phyloP scores from a whole-genome alignment of 1,284 basidiomycete species.

The Cutaneotrichosporon dermatis region DNA sequence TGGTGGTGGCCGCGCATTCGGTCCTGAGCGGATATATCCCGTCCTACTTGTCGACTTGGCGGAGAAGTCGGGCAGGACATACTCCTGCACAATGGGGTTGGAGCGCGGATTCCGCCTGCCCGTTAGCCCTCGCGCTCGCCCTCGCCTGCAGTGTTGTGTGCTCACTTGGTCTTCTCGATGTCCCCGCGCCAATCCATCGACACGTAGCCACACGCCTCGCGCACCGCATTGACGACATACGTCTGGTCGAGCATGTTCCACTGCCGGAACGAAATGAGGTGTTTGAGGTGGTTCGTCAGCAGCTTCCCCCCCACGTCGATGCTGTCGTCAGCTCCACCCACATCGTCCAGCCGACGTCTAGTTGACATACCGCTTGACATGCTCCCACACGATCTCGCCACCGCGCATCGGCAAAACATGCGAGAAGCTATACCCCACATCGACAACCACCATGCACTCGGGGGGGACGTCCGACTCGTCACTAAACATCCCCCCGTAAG shows the following conservation, averaged over 20 bases:
- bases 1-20: slow-evolving; percentile 29
- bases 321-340: slow-evolving; percentile 49
- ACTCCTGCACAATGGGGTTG: slow-evolving; percentile 76
- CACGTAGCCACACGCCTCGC: slow-evolving; percentile 81
- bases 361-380: slow-evolving; percentile 66
- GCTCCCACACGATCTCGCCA: slow-evolving; percentile 68
- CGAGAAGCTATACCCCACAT: slow-evolving; percentile 88
- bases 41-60: slow-evolving; percentile 53
- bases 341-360: too few species aligned
- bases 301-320: slow-evolving; percentile 92
- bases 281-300: slow-evolving; percentile 89
- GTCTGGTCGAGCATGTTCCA: slow-evolving; percentile 97
- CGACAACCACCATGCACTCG: slow-evolving; percentile 76
- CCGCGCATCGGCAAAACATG: slow-evolving; percentile 81
- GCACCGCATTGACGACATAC: slow-evolving; percentile 83
- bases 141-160: background rate
- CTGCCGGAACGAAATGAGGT: slow-evolving; percentile 86
- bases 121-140: too few species aligned
- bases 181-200: slow-evolving; percentile 68
- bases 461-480: slow-evolving; percentile 54
- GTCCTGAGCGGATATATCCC: slow-evolving; percentile 60
- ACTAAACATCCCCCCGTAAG: slow-evolving; percentile 63
- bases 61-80: slow-evolving; percentile 82
- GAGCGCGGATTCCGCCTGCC: slow-evolving; percentile 30
- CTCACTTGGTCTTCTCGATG: slow-evolving; percentile 73